Conservation (phyloP, 768 basidiomycete genomes). For the Pholiota molesta region DNA sequence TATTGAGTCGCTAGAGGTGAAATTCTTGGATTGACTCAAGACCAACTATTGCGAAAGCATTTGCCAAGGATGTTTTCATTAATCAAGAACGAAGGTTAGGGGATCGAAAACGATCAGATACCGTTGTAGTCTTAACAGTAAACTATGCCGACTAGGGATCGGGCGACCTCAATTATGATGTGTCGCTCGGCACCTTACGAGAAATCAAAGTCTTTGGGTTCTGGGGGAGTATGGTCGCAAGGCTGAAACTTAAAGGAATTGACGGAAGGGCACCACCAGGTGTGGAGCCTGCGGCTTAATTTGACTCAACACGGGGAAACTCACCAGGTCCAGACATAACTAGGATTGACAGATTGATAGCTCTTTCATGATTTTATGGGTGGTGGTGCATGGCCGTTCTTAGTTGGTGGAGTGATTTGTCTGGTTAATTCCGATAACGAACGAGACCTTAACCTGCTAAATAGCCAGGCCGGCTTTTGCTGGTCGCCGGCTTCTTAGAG, state of each 20-base stretch:
- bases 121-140: slow-evolving; percentile 84
- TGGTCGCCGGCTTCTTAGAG: slow-evolving; percentile 84
- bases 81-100: slow-evolving; percentile 86
- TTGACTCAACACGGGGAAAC: slow-evolving; percentile 84
- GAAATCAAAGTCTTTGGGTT: slow-evolving; percentile 92
- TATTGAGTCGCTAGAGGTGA: slow-evolving; percentile 84
- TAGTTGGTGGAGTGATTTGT: slow-evolving; percentile 95
- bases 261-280: slow-evolving; percentile 83
- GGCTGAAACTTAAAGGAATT: slow-evolving; percentile 84
- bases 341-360: slow-evolving; percentile 82
- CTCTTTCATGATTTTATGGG: slow-evolving; percentile 86
- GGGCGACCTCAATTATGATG: slow-evolving; percentile 69
- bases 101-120: slow-evolving; percentile 82
- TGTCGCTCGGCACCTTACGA: slow-evolving; percentile 79
- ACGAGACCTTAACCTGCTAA: slow-evolving; percentile 94
- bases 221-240: slow-evolving; percentile 53
- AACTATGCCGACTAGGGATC: slow-evolving; percentile 84
- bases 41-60: slow-evolving; percentile 83
- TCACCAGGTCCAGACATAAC: slow-evolving; percentile 81
- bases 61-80: slow-evolving; percentile 87
- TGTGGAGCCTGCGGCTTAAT: slow-evolving; percentile 81
- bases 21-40: slow-evolving; percentile 85
- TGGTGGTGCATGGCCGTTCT: slow-evolving; percentile 91
- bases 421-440: slow-evolving; percentile 97
- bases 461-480: slow-evolving; percentile 79